Evolutionary conservation across 1,284 basidiomycete genomes (phyloP).

Genomic region (Trichosporon inkin): DNA sequence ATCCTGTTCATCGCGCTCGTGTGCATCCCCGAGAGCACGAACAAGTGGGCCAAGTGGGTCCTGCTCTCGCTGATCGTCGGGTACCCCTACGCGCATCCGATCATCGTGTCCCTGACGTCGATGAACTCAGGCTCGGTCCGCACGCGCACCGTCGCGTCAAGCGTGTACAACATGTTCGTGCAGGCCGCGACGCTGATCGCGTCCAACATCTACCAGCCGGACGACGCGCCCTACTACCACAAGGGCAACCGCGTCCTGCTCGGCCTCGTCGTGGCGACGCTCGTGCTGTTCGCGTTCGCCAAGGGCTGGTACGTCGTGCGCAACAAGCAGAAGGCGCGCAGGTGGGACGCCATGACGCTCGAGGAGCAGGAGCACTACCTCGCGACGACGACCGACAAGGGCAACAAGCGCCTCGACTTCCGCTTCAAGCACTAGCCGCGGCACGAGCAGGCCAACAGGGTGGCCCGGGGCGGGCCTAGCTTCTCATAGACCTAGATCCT

Average conservation of each 20-base stretch:
- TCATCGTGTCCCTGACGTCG: constrained; percentile 32
- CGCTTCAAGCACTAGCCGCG: constrained; percentile 12
- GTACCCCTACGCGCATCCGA: constrained; percentile 31
- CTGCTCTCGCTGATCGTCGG: constrained; percentile 23
- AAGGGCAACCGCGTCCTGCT: constrained; percentile 37
- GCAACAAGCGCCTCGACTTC: constrained; percentile 30
- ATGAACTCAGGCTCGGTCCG: constrained; percentile 42
- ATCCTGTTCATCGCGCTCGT: constrained; percentile 32
- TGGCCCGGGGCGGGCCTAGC: no score
- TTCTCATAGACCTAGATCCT: no score
- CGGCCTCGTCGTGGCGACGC: constrained; percentile 27
- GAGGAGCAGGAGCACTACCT: constrained; percentile 32
- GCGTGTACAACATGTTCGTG: constrained; percentile 43
- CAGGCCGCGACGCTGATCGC: constrained; percentile 34
- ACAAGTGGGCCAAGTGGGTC: constrained; percentile 27
- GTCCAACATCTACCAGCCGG: constrained; percentile 37
- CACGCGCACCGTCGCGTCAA: constrained; percentile 38
- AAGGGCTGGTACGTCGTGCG: constrained; percentile 28
- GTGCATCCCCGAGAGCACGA: constrained; percentile 23
- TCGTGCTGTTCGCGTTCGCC: constrained; percentile 26
- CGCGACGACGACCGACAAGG: constrained; percentile 30
- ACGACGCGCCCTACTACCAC: constrained; percentile 36
- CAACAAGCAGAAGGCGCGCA: constrained; percentile 29
- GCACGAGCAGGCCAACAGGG: no score
- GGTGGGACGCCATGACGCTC: constrained; percentile 32